Evolutionary conservation across 441 rosid genomes (phyloP).

Genomic region (Populus hybrid): DNA sequence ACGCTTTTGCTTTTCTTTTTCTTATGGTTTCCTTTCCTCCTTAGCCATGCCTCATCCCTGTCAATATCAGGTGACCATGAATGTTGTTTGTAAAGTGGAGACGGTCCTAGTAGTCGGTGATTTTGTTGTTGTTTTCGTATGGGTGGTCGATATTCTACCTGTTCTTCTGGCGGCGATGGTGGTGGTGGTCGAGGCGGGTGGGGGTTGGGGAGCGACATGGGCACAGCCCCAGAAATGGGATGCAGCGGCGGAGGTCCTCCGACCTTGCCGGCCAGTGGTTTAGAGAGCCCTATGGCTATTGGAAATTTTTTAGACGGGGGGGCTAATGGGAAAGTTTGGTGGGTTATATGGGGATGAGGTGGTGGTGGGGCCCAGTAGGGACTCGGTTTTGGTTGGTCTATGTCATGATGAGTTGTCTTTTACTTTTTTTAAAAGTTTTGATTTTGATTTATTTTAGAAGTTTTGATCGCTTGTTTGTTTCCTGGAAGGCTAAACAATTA

Average conservation of each 20-base stretch:
- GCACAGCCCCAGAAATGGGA: slow-evolving; percentile 34
- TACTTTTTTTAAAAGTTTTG: neutral
- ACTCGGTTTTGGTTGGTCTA: slow-evolving; percentile 19
- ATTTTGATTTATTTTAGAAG: neutral
- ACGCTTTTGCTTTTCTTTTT: slow-evolving; percentile 49
- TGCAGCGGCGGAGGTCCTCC: slow-evolving; percentile 50
- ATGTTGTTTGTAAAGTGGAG: slow-evolving; percentile 53
- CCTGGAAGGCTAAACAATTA: neutral
- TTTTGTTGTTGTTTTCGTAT: neutral
- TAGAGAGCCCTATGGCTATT: slow-evolving; percentile 41
- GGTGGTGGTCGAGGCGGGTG: slow-evolving; percentile 16
- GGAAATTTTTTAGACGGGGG: neutral
- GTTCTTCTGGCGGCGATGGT: neutral
- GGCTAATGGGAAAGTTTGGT: neutral
- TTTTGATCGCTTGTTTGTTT: neutral
- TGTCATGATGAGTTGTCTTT: slow-evolving; percentile 34
- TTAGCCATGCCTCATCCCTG: slow-evolving; percentile 85
- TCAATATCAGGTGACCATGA: slow-evolving; percentile 77
- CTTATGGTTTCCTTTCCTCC: slow-evolving; percentile 40
- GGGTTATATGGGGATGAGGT: slow-evolving; percentile 18
- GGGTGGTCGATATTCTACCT: neutral
- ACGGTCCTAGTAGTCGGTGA: slow-evolving; percentile 20
- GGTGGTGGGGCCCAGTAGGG: slow-evolving; percentile 19
- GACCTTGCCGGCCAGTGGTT: slow-evolving; percentile 35
- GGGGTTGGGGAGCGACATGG: slow-evolving; percentile 21